These are phyloP conservation scores for Agrocybe chaxingu DNA, from an alignment of 768 basidiomycete species.

Conservation along the genomic window DNA sequence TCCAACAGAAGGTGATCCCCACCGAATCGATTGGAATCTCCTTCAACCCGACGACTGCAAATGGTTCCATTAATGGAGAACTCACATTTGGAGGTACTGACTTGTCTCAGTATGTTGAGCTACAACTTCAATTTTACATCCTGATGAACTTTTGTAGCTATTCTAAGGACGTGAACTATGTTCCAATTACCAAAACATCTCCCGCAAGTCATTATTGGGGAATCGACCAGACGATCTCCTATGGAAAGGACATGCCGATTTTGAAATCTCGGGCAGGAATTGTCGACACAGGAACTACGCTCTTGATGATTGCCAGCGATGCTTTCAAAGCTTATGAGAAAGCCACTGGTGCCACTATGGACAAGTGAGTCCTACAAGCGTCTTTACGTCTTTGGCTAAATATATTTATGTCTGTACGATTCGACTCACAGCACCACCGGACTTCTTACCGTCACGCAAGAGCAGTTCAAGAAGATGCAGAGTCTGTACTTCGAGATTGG, in stretches of 20 bases:
- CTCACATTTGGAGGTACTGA: conserved; percentile 56
- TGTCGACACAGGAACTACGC: conserved; percentile 52
- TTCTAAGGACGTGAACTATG: conserved; percentile 24
- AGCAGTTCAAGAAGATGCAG: conserved; percentile 45
- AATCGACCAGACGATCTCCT: conserved; percentile 45
- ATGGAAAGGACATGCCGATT: conserved; percentile 31
- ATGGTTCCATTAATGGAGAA: conserved; percentile 43
- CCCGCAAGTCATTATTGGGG: conserved; percentile 51
- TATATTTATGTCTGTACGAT: background rate
- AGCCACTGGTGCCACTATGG: conserved; percentile 50
- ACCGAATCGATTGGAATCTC: conserved; percentile 48
- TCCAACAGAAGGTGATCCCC: conserved; percentile 41
- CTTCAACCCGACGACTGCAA: conserved; percentile 43
- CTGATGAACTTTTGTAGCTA: conserved; percentile 26
- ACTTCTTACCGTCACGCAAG: conserved; percentile 48
- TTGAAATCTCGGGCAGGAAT: conserved; percentile 39
- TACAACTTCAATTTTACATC: conserved; percentile 31
- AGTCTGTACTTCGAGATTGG: conserved; percentile 54
- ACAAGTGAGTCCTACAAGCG: conserved; percentile 31
- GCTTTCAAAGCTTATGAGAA: conserved; percentile 54
- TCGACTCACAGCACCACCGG: conserved; percentile 42
- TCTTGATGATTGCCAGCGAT: conserved; percentile 54
- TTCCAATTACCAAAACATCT: conserved; percentile 37
- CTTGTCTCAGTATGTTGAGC: conserved; percentile 35
- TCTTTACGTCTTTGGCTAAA: background rate